Conservation (phyloP, 192 early-diverging fungal species). For the Rhizoclosmatium globosum region DNA sequence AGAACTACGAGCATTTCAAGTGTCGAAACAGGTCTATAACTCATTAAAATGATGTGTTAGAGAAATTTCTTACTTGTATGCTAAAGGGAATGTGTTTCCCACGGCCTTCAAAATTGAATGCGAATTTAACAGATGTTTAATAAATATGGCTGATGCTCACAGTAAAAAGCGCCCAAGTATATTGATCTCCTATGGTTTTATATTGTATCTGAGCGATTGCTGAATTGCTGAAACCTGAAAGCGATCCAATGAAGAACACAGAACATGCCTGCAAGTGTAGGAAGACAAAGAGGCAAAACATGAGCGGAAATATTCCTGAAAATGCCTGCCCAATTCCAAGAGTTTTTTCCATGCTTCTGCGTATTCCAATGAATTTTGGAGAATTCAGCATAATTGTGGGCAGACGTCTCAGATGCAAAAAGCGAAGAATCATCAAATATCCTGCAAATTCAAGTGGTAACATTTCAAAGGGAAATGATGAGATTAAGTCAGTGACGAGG, state of each 20-base stretch:
- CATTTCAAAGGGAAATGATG: slow-evolving; percentile 20
- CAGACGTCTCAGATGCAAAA: background rate
- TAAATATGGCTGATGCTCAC: slow-evolving; percentile 8
- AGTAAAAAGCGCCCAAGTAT: slow-evolving; percentile 43
- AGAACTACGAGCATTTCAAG: slow-evolving; percentile 46
- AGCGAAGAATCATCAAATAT: background rate
- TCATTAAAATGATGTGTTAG: background rate
- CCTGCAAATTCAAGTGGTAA: background rate
- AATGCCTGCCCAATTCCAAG: slow-evolving; percentile 51
- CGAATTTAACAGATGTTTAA: slow-evolving; percentile 7
- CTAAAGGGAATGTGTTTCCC: slow-evolving; percentile 47
- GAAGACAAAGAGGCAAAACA: slow-evolving; percentile 36
- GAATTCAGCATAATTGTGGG: slow-evolving; percentile 12
- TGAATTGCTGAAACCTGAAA: slow-evolving; percentile 28
- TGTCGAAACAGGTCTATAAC: slow-evolving; percentile 33
- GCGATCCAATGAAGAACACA: slow-evolving; percentile 39
- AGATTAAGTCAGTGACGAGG: slow-evolving; percentile 19
- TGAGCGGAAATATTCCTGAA: slow-evolving; percentile 44
- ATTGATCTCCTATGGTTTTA: slow-evolving; percentile 43
- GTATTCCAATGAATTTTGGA: slow-evolving; percentile 5
- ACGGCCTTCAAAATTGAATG: slow-evolving; percentile 14
- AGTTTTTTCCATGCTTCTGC: slow-evolving; percentile 1
- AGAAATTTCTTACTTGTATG: slow-evolving; percentile 33
- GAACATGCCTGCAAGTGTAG: slow-evolving; percentile 51
- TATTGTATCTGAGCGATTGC: slow-evolving; percentile 18